A percentile compares a stretch with the other conserved stretches of the same genome.
Conservation (phyloP, 208 protist species). For the Crithidia mellificae region DNA sequence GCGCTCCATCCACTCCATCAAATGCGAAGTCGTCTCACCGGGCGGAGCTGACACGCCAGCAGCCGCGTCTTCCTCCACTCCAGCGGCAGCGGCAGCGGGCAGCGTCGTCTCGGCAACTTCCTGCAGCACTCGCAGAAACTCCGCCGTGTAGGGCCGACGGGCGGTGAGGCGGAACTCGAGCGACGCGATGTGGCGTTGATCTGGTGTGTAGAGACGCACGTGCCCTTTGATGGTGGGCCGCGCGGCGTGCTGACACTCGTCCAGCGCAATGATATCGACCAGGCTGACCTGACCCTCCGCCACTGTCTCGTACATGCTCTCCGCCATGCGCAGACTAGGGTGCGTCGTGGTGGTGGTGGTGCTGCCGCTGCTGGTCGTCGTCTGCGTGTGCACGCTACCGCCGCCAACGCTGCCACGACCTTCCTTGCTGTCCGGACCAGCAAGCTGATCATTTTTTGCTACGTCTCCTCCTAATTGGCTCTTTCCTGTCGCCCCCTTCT, state of each 20-base stretch:
- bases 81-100: neutral
- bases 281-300: constrained; percentile 78
- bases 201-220: constrained; percentile 53
- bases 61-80: neutral
- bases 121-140: constrained; percentile 61
- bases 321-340: constrained; percentile 40
- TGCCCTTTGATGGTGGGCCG: constrained; percentile 78
- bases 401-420: neutral
- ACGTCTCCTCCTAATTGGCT: no score
- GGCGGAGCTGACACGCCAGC: neutral
- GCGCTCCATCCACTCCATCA: constrained; percentile 27
- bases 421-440: neutral
- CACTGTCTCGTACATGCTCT: constrained; percentile 78
- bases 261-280: constrained; percentile 55
- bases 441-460: no score
- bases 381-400: constrained; percentile 3
- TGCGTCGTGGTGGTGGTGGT: constrained; percentile 22
- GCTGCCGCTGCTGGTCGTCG: neutral
- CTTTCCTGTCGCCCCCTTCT: neutral
- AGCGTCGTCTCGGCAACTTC: constrained; percentile 11
- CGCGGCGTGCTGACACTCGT: constrained; percentile 35
- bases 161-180: constrained; percentile 84
- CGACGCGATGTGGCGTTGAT: constrained; percentile 74
- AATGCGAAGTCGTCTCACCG: neutral
- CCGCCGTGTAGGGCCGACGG: constrained; percentile 64